phyloP scores from a whole-genome alignment of 305 asterid species.

The Striga hermonthica region DNA sequence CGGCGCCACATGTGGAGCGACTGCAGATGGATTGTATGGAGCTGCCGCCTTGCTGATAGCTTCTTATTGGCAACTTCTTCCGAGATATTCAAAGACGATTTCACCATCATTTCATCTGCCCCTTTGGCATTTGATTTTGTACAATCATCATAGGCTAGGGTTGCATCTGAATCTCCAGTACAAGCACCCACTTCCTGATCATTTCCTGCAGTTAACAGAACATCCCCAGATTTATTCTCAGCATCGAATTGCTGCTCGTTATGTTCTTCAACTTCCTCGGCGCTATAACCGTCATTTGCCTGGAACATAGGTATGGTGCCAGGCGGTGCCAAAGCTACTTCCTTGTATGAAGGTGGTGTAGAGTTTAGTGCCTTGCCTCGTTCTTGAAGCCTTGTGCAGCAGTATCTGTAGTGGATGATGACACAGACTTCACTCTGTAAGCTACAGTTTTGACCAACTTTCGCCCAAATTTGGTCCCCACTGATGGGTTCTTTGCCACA shows the following conservation, averaged over 20 bases:
- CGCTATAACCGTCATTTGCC: conserved; percentile 43
- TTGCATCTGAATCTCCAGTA: conserved; percentile 40
- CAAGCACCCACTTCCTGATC: conserved; percentile 38
- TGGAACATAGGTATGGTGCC: conserved; percentile 84
- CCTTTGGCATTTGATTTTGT: conserved; percentile 41
- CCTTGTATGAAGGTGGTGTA: conserved; percentile 90
- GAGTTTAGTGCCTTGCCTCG: conserved; percentile 46
- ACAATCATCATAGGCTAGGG: conserved; percentile 32
- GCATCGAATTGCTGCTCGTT: conserved; percentile 43
- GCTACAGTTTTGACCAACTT: conserved; percentile 74
- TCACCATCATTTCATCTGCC: conserved; percentile 46
- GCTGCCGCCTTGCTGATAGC: conserved; percentile 96
- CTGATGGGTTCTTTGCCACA: conserved; percentile 67
- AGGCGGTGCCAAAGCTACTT: conserved; percentile 97
- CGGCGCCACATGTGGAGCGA: conserved; percentile 57
- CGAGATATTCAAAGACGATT: conserved; percentile 46
- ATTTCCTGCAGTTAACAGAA: conserved; percentile 38
- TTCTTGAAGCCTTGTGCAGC: conserved; percentile 42
- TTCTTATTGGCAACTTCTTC: conserved; percentile 63
- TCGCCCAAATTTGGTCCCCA: conserved; percentile 72
- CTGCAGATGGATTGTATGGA: conserved; percentile 85
- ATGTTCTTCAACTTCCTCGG: conserved; percentile 38
- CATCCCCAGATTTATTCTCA: conserved; percentile 34
- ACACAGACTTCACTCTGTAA: conserved; percentile 79
- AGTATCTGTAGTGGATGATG: conserved; percentile 54